A percentile compares a stretch with the other conserved stretches of the same genome.
These are phyloP conservation scores for Canariomyces notabilis DNA, from an alignment of 2,329 filamentous ascomycete species.

Conservation along the genomic window DNA sequence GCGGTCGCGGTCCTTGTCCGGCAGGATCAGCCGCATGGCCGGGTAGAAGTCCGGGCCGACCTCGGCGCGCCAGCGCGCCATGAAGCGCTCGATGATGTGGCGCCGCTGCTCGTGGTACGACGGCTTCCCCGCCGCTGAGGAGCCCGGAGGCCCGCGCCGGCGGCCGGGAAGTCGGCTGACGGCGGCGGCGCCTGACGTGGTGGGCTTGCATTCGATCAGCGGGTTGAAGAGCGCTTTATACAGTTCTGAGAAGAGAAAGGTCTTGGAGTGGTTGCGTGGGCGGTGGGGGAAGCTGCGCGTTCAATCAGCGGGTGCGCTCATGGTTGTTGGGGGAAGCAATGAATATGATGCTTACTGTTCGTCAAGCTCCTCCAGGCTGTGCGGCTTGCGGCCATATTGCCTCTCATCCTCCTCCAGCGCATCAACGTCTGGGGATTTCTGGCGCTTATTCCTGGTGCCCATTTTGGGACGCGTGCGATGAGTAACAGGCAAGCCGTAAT, in stretches of 20 bases:
- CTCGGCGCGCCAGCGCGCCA: slow-evolving; percentile 78
- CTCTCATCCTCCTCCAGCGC: slow-evolving; percentile 47
- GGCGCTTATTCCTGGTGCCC: slow-evolving; percentile 28
- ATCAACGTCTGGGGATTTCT: slow-evolving; percentile 33
- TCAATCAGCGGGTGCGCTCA: background rate
- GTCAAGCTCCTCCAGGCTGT: slow-evolving; percentile 40
- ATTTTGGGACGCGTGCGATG: slow-evolving; percentile 23
- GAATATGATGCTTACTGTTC: slow-evolving; percentile 23
- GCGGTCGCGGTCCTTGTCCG: slow-evolving; percentile 87
- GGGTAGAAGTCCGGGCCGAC: slow-evolving; percentile 93
- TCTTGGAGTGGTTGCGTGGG: slow-evolving; percentile 73
- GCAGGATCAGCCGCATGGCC: slow-evolving; percentile 82
- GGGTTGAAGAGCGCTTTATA: slow-evolving; percentile 78
- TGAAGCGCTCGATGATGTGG: slow-evolving; percentile 79
- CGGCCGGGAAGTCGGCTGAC: background rate
- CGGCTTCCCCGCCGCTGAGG: slow-evolving; percentile 36
- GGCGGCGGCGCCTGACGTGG: slow-evolving; percentile 46
- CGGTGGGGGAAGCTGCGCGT: slow-evolving; percentile 70
- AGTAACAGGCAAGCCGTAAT: no score
- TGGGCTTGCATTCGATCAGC: slow-evolving; percentile 70
- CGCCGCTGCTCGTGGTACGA: slow-evolving; percentile 68
- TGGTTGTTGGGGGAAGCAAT: background rate
- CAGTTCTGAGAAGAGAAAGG: slow-evolving; percentile 76
- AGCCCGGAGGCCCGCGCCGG: slow-evolving; percentile 52
- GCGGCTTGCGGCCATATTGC: slow-evolving; percentile 42